Base-by-base conservation (phyloP, 768 basidiomycete species). In the Auriculariales sp. region DNA sequence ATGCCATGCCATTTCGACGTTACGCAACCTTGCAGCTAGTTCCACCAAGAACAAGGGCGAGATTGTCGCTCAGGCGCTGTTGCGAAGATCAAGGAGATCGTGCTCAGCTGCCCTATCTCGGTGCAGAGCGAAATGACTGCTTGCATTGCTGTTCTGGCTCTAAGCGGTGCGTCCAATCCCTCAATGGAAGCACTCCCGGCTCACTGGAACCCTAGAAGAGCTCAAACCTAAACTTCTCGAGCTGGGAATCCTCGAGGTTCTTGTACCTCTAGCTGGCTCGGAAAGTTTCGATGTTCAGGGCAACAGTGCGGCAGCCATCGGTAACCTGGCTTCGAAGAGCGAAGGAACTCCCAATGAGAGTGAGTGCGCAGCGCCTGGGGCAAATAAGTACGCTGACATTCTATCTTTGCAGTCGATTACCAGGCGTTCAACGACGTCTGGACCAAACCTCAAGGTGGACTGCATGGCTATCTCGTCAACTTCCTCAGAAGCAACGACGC, bases 71-170 rank as follows among this genome's bases (percentile, higher is more conserved):
- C 95, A 4, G 95, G 95, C 3, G 95, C 95, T 15, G 83, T 97
- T 3, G 88, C 91, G 60, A 82, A 88, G 36, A 99, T 99, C 68
- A 95, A 95, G 67, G 91, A 97, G 59, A 71, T 99, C 15, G 92
- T 99, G 2, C 70, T 99, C 11, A 85, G 85, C 58, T 94, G 97
- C 1, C 92, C 95, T 3, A 79, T 95, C 70, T 86, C 85, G 54
- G 95, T 99, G 10, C 95, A 99, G 68, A 94, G 91, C 60, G 95
- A 98, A 68, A 99, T 99, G 95, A 99, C 95, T 35, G 95, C 95
- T 4, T 98, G 94, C 58, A 85, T 97, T 36, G 95, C 95, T 15
- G 95, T 98, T 12, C 67, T 99, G 54, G 95, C 94, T 4, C 64
- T 99, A 57, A 94, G 90, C 58, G 93, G 93, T 94, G 63, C 49